Conservation (phyloP, 225 moss, liverwort and hornwort genomes). For the Bryum argenteum region DNA sequence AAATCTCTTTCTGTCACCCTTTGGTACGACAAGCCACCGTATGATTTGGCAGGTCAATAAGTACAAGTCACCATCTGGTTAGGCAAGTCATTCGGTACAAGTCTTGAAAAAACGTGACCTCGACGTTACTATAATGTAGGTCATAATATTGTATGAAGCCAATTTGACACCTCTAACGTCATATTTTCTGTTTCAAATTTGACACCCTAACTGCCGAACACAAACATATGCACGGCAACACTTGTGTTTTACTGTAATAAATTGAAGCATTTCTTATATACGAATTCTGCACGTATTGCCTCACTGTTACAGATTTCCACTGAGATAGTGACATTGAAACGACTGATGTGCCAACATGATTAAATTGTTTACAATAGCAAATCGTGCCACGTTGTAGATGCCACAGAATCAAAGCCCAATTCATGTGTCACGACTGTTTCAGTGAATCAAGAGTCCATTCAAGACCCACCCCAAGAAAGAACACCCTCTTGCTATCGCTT, state of each 20-base stretch:
- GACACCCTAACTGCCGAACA: too few relatives aligned
- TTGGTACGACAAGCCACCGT: too few relatives aligned
- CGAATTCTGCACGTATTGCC: too few relatives aligned
- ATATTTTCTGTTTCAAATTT: too few relatives aligned
- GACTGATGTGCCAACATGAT: too few relatives aligned
- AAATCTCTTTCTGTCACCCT: not conserved
- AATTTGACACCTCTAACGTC: too few relatives aligned
- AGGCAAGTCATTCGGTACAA: not conserved
- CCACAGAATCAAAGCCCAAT: not conserved
- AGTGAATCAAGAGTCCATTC: constrained; percentile 1
- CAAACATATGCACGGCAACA: not conserved
- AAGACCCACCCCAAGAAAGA: not conserved
- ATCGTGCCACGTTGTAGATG: not conserved
- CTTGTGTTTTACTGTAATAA: not conserved
- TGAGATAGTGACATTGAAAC: not conserved
- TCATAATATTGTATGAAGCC: not conserved
- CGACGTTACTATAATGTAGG: not conserved
- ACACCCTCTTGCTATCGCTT: too few relatives aligned
- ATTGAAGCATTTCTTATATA: too few relatives aligned
- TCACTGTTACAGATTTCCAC: too few relatives aligned
- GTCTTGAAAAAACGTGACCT: constrained; percentile 2
- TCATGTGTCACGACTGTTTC: not conserved
- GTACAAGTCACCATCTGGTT: not conserved
- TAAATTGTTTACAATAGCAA: not conserved
- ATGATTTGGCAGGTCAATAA: not conserved